Base-by-base conservation (phyloP, 2,329 filamentous ascomycete genomes). In the Colletotrichum godetiae region DNA sequence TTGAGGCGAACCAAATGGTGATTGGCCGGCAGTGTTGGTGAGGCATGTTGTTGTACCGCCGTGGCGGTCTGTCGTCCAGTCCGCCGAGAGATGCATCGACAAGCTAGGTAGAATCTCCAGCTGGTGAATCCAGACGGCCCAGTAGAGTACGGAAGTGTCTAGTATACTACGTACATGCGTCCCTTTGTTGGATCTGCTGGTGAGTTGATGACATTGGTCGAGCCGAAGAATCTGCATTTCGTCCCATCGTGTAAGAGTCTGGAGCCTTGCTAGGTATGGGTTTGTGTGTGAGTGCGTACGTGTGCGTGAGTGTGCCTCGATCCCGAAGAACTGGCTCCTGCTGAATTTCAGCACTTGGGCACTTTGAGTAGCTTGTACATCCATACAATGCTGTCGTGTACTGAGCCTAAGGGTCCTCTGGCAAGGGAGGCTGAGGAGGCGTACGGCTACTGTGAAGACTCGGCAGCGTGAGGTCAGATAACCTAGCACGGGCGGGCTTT, bases 161-260 rank as follows among this genome's bases (percentile, higher is more conserved):
- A 22, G 13, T 42, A 42, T 22, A n/a, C n/a, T n/a, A n/a, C n/a
- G n/a, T n/a, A 61, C 37, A 52, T 33, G 60, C 29, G 61, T 29
- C 31, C 8, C 33, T 55, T 42, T 31, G n/a, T 37, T 33, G 42
- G 33, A 65, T 73, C 55, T 24, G 22, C 35, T 35, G 31, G 35
- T 24, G 31, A 56, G 53, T 22, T 27, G 37, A 42, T 42, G 15
- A 19, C 37, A 42, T 42, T 42, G 60, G 60, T 35, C 55, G 59
- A 65, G 55, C 29, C 60, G 60, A 66, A 60, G 67, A 73, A 70
- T 73, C 70, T 73, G 70, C 70, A 61, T 27, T 62, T 70, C 66
- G 70, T 63, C 53, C 70, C 67, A 70, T 63, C 60, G 67, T 52
- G 55, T 35, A 55, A 27, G 13, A 35, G 15, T 59, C 12, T 35